Evolutionary conservation across 352 stramenopile species (phyloP).

Genomic region (Phytophthora macrochlamydospora): DNA sequence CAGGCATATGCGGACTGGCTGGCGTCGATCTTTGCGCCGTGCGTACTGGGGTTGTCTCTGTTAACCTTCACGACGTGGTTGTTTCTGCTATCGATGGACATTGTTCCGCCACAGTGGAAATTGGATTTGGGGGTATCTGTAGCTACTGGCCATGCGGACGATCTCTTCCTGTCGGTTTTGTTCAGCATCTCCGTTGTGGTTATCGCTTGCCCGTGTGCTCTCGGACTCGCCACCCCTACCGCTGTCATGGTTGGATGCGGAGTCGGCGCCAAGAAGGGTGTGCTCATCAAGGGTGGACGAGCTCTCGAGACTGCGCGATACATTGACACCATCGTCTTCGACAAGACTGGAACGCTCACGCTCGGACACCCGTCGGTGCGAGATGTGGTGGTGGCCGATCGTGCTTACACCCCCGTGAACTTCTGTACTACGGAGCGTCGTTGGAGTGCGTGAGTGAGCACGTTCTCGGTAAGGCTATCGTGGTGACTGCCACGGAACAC

Average conservation of each 20-base stretch:
- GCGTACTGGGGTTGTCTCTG: slow-evolving; percentile 15
- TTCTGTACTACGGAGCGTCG: slow-evolving; percentile 82
- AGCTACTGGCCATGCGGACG: slow-evolving; percentile 62
- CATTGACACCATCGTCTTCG: slow-evolving; percentile 91
- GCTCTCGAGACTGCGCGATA: slow-evolving; percentile 84
- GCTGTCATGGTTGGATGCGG: slow-evolving; percentile 90
- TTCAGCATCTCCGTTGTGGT: slow-evolving; percentile 91
- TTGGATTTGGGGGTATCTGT: slow-evolving; percentile 22
- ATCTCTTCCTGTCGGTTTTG: slow-evolving; percentile 71
- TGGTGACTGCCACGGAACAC: slow-evolving; percentile 72
- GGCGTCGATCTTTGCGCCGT: slow-evolving; percentile 38
- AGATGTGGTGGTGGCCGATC: slow-evolving; percentile 75
- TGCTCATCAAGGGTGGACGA: slow-evolving; percentile 89
- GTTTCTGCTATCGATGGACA: slow-evolving; percentile 8
- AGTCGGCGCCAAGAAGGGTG: slow-evolving; percentile 85
- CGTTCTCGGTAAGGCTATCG: slow-evolving; percentile 84
- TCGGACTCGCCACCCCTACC: slow-evolving; percentile 84
- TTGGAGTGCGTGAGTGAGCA: slow-evolving; percentile 88
- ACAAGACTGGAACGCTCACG: slow-evolving; percentile 95
- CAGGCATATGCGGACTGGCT: slow-evolving; percentile 75
- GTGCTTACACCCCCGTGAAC: slow-evolving; percentile 62
- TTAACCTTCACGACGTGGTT: slow-evolving; percentile 19
- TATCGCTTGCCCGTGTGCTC: slow-evolving; percentile 86
- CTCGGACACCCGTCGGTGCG: slow-evolving; percentile 80
- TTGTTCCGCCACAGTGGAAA: slow-evolving; percentile 13